Evolutionary conservation across 2,329 filamentous ascomycete species (phyloP), one percentile per base, ranked within the genome.

Genomic region (Madurella fahalii): DNA sequence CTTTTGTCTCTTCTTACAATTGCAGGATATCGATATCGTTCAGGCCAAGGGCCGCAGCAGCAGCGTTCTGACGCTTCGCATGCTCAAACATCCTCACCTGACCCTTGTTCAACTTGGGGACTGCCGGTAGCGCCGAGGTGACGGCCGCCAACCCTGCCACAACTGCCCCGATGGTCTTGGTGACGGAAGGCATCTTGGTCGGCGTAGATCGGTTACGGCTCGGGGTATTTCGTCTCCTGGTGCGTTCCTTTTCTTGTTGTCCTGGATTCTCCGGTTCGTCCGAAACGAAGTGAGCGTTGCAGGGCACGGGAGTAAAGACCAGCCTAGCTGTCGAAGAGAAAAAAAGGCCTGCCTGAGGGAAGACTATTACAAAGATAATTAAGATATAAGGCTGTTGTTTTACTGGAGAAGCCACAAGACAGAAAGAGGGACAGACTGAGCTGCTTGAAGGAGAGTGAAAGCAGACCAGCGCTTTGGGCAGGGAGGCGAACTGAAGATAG

Each of bases 11-110:
- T n/a, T 69, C 78, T 70, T 70, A 82, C 79, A 83, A 83, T 68
- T 83, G 78, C 43, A 83, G 70, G 60, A 83, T 81, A 58, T 82
- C 80, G 30, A 78, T 69, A 61, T 83, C 80, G 12, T 68, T 71
- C 41, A 82, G 69, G 30, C 78, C 78, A 2, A 72, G 65, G 12
- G 74, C 73, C 8, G 71, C 70, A 3, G 76, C 78, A 4, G 73
- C 74, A 5, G 71, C 73, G 58, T 78, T 78, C 65, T 81, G 79
- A 50, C 78, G 76, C 68, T 74, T 79, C 57, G 74, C 71, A 48
- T 76, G 62, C 51, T 72, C 66, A 66, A 77, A 75, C 59, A 81
- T 74, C 62, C 72, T 65, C 61, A 74, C 65, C 65, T 81, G 77
- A 52, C 68, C 64, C 37, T 62, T 56, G n/a, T 68, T 74, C 57